A percentile compares a stretch with the other conserved stretches of the same genome.
phyloP scores from a whole-genome alignment of 225 moss, liverwort and hornwort species.

The Takakia lepidozioides region DNA sequence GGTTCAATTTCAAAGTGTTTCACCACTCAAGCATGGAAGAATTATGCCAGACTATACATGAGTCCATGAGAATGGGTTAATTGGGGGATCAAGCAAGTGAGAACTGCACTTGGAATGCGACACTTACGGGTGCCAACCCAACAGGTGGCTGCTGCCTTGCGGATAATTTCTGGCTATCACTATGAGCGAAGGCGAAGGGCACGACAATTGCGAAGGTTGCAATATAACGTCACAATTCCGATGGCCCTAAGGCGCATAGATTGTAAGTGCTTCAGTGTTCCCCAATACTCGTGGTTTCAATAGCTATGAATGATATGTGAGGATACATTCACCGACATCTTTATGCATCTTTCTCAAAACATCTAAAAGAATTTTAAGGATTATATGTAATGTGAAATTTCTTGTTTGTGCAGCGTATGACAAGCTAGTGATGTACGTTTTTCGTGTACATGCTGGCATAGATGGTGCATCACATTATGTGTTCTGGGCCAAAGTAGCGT shows the following conservation, averaged over 20 bases:
- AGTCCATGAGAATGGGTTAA: no score
- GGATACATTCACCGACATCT: no score
- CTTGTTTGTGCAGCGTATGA: neutral
- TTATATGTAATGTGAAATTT: neutral
- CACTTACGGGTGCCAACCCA: no score
- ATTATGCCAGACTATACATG: no score
- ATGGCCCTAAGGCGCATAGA: neutral
- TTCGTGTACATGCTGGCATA: neutral
- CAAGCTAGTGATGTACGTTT: neutral
- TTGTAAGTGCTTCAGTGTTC: neutral
- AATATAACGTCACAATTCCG: neutral
- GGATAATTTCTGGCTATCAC: no score
- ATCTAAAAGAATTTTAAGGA: neutral
- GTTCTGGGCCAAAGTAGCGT: neutral
- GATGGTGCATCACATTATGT: neutral
- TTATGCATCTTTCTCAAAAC: neutral
- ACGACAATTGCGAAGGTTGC: neutral
- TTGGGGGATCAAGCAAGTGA: no score
- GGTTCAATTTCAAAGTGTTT: no score
- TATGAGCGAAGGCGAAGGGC: neutral
- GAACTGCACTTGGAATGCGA: no score
- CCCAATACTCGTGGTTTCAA: neutral
- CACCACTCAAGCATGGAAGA: no score
- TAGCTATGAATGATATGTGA: neutral
- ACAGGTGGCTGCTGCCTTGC: no score